A percentile compares a stretch with the other conserved stretches of the same genome.
These are phyloP conservation scores for Phytophthora crassamura DNA, from an alignment of 352 stramenopile genomes.

Conservation along the genomic window DNA sequence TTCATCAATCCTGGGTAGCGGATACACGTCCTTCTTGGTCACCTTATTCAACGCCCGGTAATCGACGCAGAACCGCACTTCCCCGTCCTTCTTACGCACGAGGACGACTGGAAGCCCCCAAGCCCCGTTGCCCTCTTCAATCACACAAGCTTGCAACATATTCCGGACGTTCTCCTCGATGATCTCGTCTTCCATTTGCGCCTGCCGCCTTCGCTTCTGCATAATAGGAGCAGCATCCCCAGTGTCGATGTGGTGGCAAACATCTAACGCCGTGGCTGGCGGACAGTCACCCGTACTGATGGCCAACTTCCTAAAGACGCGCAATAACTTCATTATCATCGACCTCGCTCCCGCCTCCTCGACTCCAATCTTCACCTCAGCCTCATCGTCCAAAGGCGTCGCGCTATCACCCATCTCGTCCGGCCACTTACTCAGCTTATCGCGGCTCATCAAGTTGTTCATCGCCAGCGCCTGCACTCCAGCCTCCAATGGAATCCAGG, in stretches of 20 bases:
- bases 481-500: slow-evolving; percentile 17
- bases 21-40: slow-evolving; percentile 17
- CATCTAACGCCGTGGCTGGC: slow-evolving; percentile 11
- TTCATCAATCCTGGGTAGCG: slow-evolving; percentile 8
- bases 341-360: too few relatives aligned
- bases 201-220: slow-evolving; percentile 6
- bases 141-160: slow-evolving; percentile 15
- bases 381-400: too few relatives aligned
- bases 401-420: neutral
- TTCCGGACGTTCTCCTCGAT: slow-evolving; percentile 16
- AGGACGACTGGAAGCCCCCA: slow-evolving; percentile 29
- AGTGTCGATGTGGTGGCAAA: slow-evolving; percentile 31
- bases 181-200: slow-evolving; percentile 9
- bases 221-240: slow-evolving; percentile 13
- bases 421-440: neutral
- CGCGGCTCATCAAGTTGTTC: slow-evolving; percentile 2
- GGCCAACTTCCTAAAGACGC: slow-evolving; percentile 4
- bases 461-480: slow-evolving; percentile 19
- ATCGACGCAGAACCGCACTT: too few relatives aligned
- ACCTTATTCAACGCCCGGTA: slow-evolving; percentile 23
- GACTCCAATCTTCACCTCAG: too few relatives aligned
- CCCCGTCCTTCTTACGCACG: slow-evolving; percentile 26
- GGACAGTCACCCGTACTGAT: slow-evolving; percentile 16
- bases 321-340: slow-evolving; percentile 16
- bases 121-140: slow-evolving; percentile 16